Evolutionary conservation across 345 rosid species (phyloP), one percentile per base, ranked within the genome.

Genomic region (Citrus hindsii): DNA sequence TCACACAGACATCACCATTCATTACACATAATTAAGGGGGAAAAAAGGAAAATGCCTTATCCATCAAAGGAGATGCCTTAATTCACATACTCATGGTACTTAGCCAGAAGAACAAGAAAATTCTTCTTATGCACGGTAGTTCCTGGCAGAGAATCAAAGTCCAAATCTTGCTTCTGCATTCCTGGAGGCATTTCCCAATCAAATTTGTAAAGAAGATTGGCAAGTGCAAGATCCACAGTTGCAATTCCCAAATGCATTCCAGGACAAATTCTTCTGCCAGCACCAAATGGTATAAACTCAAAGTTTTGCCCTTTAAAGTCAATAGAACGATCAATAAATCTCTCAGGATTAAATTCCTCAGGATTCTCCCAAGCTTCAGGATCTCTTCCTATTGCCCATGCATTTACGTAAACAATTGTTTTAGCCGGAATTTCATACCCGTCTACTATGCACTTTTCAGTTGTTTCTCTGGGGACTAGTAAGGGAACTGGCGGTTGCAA

Each of bases 311-410:
- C 81, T n/a, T 67, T 81, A 28, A 80, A 48, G 42, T 84, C 84
- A 7, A 77, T 25, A 3, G 79, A 51, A 18, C 46, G 76, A 1
- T 25, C 78, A 5, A 46, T 19, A 38, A 63, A 75, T 64, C 78
- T 75, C 13, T 63, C 70, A 3, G 71, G 78, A 28, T 28, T 2
- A n/a, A 75, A 75, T 65, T 63, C 35, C 7, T 42, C 70, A 4
- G 78, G 71, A 3, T 63, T 37, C 6, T 75, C 35, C 76, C 76
- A 73, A 35, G 33, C 67, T 73, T 73, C 76, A 13, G 67, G 66
- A 8, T 73, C 67, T 9, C 78, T 75, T 27, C 71, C 60, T 27
- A 90, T 89, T 3, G 85, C 81, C 91, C 92, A 92, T 85, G 79
- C 38, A 19, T 53, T 62, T 19, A 67, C 27, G 4, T 8, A 60